These are phyloP conservation scores for Cyclanthera cordifolia DNA, from an alignment of 306 rosid species.

Conservation along the genomic window DNA sequence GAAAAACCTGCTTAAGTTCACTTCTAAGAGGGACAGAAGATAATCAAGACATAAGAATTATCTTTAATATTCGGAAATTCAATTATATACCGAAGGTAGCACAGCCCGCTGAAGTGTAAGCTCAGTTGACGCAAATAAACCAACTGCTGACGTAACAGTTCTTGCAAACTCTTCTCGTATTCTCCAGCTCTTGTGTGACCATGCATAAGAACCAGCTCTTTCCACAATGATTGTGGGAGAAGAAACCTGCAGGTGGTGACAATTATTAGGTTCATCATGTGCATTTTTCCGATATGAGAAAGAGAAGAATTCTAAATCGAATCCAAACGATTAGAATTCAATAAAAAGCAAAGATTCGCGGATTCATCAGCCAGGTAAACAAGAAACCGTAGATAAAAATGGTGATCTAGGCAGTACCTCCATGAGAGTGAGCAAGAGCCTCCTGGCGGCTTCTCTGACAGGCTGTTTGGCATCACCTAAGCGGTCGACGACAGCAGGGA, in stretches of 20 bases:
- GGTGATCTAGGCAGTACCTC: constrained; percentile 37
- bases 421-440: constrained; percentile 92
- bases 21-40: not conserved
- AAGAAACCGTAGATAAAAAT: not conserved
- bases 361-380: not conserved
- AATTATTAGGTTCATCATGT: not conserved
- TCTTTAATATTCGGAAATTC: not conserved
- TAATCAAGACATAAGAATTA: not conserved
- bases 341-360: not conserved
- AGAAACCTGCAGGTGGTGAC: constrained; percentile 48
- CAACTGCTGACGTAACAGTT: constrained; percentile 88
- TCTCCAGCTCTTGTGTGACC: constrained; percentile 96
- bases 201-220: constrained; percentile 93
- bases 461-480: constrained; percentile 96
- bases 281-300: not conserved
- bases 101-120: constrained; percentile 84
- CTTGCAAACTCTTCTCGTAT: constrained; percentile 92
- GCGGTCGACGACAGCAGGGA: constrained; percentile 90
- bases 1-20: constrained; percentile 7
- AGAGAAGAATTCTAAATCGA: not conserved
- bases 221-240: constrained; percentile 97
- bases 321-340: not conserved
- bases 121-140: constrained; percentile 82
- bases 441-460: constrained; percentile 85
- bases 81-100: constrained; percentile 72